Evolutionary conservation across 1,139 yeast genomes (phyloP), one percentile per base, ranked within the genome.

Genomic region (Blastobotrys aristatus): DNA sequence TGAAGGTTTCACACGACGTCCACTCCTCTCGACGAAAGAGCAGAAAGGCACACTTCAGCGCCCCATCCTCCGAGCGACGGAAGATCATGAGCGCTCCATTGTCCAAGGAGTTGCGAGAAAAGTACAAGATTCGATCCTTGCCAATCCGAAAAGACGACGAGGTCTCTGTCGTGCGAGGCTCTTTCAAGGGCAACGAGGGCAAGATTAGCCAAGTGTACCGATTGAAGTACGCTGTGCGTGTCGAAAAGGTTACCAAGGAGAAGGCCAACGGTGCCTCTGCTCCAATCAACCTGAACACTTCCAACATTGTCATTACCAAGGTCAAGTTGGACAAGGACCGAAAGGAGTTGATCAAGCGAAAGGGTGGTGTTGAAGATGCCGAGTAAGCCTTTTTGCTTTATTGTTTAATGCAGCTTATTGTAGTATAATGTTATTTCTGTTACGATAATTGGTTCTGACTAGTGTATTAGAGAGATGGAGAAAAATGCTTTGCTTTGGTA

Each of bases 151-250:
- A 87, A 79, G 95, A 90, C 66, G 99, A 94, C 74, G 92, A 86
- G 76, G 96, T 94, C 66, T 73, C 79, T 66, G 92, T 94, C 71
- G 90, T 84, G 74, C 92, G 99, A 79, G 99, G 99, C 72, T 86
- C 98, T 70, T 86, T 87, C 86, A 94, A 92, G 83, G 98, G 97
- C 74, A 90, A 92, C 69, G 98, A 92, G 80, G 99, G 98, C 77
- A 88, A 89, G 80, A 83, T 94, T 73, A 79, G 92, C 67, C 85
- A 96, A 62, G 98, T 92, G 65, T 94, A 94, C 96, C 92, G 99
- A 86, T 86, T 92, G 77, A 94, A 92, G 78, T 94, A 80, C 73
- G 83, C 96, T 67, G 80, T 94, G 65, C 97, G 90, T 78, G 84
- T 94, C 69, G 98, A 90, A 80, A 92, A 92, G 80, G 81, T 94